Evolutionary conservation across 169 alveolate genomes (phyloP).

Genomic region (Babesia ovata): DNA sequence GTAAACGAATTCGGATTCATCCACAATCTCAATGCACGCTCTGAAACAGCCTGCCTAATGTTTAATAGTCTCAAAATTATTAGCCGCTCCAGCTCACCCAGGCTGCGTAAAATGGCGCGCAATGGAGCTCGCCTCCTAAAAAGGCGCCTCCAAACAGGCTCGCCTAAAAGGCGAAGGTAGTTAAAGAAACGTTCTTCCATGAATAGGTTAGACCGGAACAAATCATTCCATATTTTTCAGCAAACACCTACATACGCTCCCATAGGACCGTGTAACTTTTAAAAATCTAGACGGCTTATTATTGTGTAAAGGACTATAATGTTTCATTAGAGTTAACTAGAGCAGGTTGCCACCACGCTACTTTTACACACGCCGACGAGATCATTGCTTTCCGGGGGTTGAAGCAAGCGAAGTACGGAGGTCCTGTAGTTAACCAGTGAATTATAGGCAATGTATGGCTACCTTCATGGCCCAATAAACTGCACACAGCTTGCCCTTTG

Average conservation of each 20-base stretch:
- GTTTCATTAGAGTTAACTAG: not conserved
- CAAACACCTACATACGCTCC: no score
- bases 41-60: constrained; percentile 83
- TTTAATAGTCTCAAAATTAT: constrained; percentile 74
- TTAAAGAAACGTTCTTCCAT: constrained; percentile 59
- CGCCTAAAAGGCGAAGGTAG: constrained; percentile 56
- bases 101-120: constrained; percentile 72
- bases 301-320: not conserved
- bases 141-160: constrained; percentile 56
- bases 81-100: constrained; percentile 79
- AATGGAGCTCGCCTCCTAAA: constrained; percentile 44
- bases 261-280: no score
- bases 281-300: not conserved
- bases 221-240: not conserved
- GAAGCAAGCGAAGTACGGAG: constrained; percentile 58
- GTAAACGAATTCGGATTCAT: constrained; percentile 71
- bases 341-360: constrained; percentile 70
- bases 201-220: not conserved
- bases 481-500: constrained; percentile 51
- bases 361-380: constrained; percentile 70
- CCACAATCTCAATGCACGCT: constrained; percentile 84
- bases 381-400: constrained; percentile 63
- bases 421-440: constrained; percentile 17
- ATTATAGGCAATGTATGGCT: not conserved
- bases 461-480: constrained; percentile 64